phyloP scores from a whole-genome alignment of 768 basidiomycete species.

The Hericium coralloides region DNA sequence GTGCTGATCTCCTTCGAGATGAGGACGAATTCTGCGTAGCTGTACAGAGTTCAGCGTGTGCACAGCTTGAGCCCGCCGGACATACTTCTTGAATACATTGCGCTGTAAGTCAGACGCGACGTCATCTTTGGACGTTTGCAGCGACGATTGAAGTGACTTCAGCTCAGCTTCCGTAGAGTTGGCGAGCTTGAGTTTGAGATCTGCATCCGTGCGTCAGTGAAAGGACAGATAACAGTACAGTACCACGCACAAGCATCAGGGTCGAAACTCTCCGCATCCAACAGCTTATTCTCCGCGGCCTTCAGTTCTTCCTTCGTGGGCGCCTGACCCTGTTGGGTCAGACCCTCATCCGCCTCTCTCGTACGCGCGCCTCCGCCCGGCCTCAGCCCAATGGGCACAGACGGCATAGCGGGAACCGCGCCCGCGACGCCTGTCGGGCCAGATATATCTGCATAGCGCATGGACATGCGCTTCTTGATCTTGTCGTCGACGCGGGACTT shows the following conservation, averaged over 20 bases:
- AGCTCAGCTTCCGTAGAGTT: constrained; percentile 83
- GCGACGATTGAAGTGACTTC: constrained; percentile 64
- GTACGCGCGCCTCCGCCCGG: constrained; percentile 23
- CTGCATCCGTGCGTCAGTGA: constrained; percentile 16
- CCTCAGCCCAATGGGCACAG: constrained; percentile 38
- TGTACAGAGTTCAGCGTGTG: constrained; percentile 21
- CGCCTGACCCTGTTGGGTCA: constrained; percentile 24
- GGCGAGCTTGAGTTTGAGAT: constrained; percentile 78
- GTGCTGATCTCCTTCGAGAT: constrained; percentile 96
- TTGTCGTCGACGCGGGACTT: constrained; percentile 66
- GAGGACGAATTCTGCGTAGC: constrained; percentile 93
- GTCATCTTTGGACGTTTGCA: constrained; percentile 60
- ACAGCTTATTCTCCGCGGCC: constrained; percentile 43
- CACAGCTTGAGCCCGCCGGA: background rate
- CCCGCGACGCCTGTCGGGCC: constrained; percentile 49
- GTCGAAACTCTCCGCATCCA: constrained; percentile 79
- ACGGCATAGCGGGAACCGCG: constrained; percentile 42
- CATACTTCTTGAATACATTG: constrained; percentile 91
- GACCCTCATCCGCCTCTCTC: constrained; percentile 5
- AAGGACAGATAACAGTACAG: background rate
- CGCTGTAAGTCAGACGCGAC: constrained; percentile 77
- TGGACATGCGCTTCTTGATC: constrained; percentile 94
- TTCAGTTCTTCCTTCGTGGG: constrained; percentile 53
- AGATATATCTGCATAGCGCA: constrained; percentile 84
- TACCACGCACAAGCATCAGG: constrained; percentile 75